Evolutionary conservation across 139 green algal genomes (phyloP), one percentile per base, ranked within the genome.

Genomic region (Prasinococcaceae sp.): DNA sequence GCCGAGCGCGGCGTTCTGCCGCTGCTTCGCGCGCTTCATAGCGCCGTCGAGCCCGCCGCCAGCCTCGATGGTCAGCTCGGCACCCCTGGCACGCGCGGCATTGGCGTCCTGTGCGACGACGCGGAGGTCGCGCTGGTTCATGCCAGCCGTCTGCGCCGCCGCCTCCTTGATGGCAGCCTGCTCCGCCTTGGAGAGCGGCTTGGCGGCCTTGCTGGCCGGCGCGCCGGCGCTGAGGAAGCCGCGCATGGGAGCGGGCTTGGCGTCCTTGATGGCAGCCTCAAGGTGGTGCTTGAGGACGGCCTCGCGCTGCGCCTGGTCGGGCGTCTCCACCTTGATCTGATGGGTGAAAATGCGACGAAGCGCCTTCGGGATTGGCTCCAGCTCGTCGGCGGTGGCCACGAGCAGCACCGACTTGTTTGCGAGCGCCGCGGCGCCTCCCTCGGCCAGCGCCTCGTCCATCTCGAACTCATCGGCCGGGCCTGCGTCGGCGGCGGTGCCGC

Each of bases 261-360:
- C n/a, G n/a, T n/a, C n/a, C n/a, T n/a, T n/a, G n/a, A n/a, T n/a
- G n/a, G n/a, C n/a, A n/a, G n/a, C n/a, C n/a, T n/a, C n/a, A n/a
- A n/a, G n/a, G 24, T 5, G 47, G 85, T 59, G 26, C 28, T 30
- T n/a, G 9, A 81, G 44, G 50, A 85, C 46, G 1, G 2, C 23
- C 20, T 20, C 25, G 19, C 73, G 63, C 20, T 72, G n/a, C 16
- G 51, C 23, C 23, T 66, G 37, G 30, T 59, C 56, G 6, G 79
- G 65, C 3, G 70, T 58, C 10, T 69, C 60, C 12, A 84, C 16
- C 4, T 40, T 32, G 0, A 94, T 9, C 43, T 86, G 71, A 58
- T 93, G 82, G 0, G 79, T 93, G 78, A 94, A 94, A 68, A 59
- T 78, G 32, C 78, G 66, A 4, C 82, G 67, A 30, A 93, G 42